These are phyloP conservation scores for Fraxinus cuspidata DNA, from an alignment of 257 asterid genomes.

Conservation along the genomic window DNA sequence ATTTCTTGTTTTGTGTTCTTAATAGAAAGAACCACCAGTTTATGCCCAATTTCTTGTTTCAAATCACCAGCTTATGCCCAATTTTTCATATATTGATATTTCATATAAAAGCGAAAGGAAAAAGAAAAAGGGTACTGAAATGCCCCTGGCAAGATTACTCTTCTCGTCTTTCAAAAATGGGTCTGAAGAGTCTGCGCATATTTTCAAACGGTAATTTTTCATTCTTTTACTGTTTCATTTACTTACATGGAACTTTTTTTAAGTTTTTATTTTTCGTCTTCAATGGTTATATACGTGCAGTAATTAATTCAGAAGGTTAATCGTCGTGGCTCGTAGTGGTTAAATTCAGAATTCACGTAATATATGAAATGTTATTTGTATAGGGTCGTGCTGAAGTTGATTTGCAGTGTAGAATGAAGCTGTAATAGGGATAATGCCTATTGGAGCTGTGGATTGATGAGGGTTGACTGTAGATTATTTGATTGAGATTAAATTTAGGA, in stretches of 20 bases:
- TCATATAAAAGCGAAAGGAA: background rate
- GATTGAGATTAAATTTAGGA: background rate
- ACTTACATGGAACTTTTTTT: background rate
- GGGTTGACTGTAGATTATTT: background rate
- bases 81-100: background rate
- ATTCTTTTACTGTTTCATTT: background rate
- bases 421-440: constrained; percentile 6
- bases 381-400: constrained; percentile 5
- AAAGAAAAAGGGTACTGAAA: constrained; percentile 13
- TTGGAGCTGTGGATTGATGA: background rate
- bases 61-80: constrained; percentile 16
- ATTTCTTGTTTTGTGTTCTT: too few species aligned
- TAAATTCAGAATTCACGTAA: background rate
- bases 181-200: constrained; percentile 27
- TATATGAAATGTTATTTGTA: constrained; percentile 4
- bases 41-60: too few species aligned
- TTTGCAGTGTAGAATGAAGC: constrained; percentile 10
- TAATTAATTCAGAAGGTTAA: background rate
- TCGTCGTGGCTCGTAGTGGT: background rate
- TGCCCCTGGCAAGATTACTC: constrained; percentile 33
- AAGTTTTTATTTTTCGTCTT: background rate
- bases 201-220: constrained; percentile 33
- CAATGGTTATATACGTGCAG: background rate
- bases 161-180: constrained; percentile 28
- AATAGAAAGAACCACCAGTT: too few species aligned